phyloP scores from a whole-genome alignment of 2,329 filamentous ascomycete species.

The Venturia aucupariae region DNA sequence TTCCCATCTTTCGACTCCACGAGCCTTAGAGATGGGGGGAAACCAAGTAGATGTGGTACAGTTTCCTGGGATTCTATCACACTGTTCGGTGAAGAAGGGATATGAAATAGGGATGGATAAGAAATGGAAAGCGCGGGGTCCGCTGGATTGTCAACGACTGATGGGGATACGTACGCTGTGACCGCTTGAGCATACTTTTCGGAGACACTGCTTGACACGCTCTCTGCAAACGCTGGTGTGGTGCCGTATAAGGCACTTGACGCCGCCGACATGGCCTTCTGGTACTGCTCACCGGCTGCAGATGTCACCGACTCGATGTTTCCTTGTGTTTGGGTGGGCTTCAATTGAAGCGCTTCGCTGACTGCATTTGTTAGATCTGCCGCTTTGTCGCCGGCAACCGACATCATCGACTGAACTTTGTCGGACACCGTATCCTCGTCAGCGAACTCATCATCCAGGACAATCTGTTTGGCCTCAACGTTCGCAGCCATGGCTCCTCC shows the following conservation, averaged over 20 bases:
- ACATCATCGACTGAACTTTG: conserved; percentile 7
- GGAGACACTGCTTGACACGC: conserved; percentile 28
- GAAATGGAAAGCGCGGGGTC: not conserved
- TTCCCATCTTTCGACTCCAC: not conserved
- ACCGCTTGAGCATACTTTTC: conserved; percentile 49
- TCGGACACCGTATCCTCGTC: conserved; percentile 12
- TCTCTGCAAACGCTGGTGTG: conserved; percentile 4
- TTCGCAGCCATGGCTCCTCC: conserved; percentile 45
- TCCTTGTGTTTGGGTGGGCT: conserved; percentile 21
- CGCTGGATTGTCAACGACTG: not conserved
- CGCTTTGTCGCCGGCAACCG: conserved; percentile 11
- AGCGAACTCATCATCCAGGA: conserved; percentile 23
- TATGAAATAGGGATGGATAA: not conserved
- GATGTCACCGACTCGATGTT: conserved; percentile 22
- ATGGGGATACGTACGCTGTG: conserved; percentile 38
- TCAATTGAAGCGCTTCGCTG: conserved; percentile 9
- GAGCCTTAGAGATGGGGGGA: not conserved
- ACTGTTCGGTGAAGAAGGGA: conserved; percentile 6
- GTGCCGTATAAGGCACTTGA: conserved; percentile 14
- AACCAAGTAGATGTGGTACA: not conserved
- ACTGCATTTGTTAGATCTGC: conserved; percentile 11
- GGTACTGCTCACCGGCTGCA: conserved; percentile 14
- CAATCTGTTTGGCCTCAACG: conserved; percentile 36
- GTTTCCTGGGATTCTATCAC: not conserved
- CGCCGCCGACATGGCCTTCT: conserved; percentile 14